Percentiles rank a stretch among this genome's conserved stretches.
Evolutionary conservation across 495 filamentous ascomycete species (phyloP).

Genomic region (Rhypophila decipiens): DNA sequence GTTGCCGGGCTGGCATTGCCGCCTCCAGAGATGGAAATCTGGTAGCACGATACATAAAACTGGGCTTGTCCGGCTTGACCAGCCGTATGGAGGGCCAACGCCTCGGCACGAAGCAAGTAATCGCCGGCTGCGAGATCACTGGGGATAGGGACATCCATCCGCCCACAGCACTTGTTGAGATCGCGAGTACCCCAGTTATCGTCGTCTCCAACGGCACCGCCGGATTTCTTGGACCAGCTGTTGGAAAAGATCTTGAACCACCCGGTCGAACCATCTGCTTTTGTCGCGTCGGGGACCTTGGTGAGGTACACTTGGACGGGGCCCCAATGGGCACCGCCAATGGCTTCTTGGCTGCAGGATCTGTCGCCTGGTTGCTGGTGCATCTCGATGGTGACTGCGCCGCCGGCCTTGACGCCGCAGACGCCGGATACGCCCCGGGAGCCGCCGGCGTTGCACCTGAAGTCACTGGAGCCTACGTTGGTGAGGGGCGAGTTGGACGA

Average conservation of each 20-base stretch:
- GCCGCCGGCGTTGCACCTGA: constrained; percentile 38
- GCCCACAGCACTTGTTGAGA: constrained; percentile 45
- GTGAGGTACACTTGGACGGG: constrained; percentile 49
- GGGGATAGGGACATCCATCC: constrained; percentile 43
- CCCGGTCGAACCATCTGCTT: constrained; percentile 29
- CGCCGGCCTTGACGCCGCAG: constrained; percentile 41
- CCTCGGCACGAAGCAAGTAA: constrained; percentile 48
- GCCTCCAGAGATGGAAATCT: constrained; percentile 33
- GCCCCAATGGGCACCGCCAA: constrained; percentile 42
- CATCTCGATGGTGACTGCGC: constrained; percentile 45
- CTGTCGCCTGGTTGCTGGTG: constrained; percentile 44
- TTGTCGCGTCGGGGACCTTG: constrained; percentile 44
- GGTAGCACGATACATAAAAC: constrained; percentile 48
- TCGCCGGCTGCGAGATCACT: constrained; percentile 40
- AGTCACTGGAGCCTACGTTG: constrained; percentile 32
- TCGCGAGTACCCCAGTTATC: constrained; percentile 48
- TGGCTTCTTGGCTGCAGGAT: constrained; percentile 37
- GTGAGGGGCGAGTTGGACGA: constrained; percentile 41
- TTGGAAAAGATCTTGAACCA: constrained; percentile 52
- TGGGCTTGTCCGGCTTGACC: constrained; percentile 31
- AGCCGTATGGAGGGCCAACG: constrained; percentile 45
- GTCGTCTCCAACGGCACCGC: constrained; percentile 31
- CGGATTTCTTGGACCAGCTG: constrained; percentile 34
- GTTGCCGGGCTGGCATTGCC: constrained; percentile 26
- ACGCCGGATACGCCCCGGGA: constrained; percentile 30